Evolutionary conservation across 345 rosid species (phyloP).

Genomic region (Melaleuca alternifolia): DNA sequence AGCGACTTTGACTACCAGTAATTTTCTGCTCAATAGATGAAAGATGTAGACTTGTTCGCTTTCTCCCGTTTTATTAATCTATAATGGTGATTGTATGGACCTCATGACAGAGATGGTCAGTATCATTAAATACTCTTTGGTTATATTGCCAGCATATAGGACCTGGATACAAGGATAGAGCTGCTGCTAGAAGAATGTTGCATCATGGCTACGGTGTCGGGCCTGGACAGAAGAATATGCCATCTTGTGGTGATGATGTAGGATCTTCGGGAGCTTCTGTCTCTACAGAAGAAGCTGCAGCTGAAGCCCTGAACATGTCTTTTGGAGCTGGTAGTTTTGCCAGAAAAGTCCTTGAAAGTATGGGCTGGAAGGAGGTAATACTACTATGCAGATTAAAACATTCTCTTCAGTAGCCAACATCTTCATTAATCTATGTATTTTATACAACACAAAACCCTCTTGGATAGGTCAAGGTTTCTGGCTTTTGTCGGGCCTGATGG

Average conservation of each 20-base stretch:
- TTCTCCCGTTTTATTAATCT: background rate
- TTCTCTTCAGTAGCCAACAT: background rate
- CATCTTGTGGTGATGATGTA: constrained; percentile 6
- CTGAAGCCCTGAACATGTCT: constrained; percentile 57
- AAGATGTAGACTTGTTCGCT: background rate
- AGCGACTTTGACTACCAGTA: background rate
- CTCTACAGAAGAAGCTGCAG: constrained; percentile 44
- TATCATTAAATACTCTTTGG: background rate
- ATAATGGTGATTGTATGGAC: background rate
- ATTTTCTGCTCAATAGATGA: background rate
- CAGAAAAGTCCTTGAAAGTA: constrained; percentile 63
- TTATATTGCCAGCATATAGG: constrained; percentile 24
- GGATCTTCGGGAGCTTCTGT: constrained; percentile 10
- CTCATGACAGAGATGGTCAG: background rate
- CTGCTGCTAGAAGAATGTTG: constrained; percentile 79
- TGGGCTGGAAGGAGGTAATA: constrained; percentile 89
- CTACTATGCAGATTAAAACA: background rate
- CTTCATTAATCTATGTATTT: background rate
- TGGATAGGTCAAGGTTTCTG: background rate
- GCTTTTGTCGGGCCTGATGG: background rate
- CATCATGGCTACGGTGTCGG: constrained; percentile 77
- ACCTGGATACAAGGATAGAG: constrained; percentile 71
- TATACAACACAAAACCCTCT: background rate
- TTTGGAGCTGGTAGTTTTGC: constrained; percentile 80
- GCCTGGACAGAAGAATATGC: constrained; percentile 63